Conservation (phyloP, 768 basidiomycete genomes). For the Naganishia onofrii region DNA sequence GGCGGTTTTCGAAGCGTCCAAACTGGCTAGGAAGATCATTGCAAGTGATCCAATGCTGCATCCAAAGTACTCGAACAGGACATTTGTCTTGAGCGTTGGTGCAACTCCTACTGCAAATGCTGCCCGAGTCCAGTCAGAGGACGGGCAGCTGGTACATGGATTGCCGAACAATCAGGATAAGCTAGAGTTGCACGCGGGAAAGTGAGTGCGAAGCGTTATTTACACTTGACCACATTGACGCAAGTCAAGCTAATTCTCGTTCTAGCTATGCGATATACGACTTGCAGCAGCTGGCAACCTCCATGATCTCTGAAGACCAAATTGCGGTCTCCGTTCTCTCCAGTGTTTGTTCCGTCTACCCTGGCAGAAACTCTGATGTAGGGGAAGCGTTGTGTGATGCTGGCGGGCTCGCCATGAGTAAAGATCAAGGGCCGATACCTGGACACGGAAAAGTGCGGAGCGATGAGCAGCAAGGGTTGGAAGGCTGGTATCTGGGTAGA, state of each 20-base stretch:
- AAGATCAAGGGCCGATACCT: slow-evolving; percentile 72
- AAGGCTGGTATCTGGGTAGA: slow-evolving; percentile 50
- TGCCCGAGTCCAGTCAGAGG: slow-evolving; percentile 49
- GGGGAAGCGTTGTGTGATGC: slow-evolving; percentile 66
- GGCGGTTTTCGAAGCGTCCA: slow-evolving; percentile 66
- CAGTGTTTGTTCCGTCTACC: slow-evolving; percentile 76
- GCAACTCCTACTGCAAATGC: slow-evolving; percentile 86
- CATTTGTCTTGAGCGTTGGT: slow-evolving; percentile 72
- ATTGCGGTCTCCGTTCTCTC: slow-evolving; percentile 70
- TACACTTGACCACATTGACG: not conserved
- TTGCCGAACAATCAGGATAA: slow-evolving; percentile 30
- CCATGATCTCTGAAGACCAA: slow-evolving; percentile 59
- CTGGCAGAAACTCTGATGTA: slow-evolving; percentile 59
- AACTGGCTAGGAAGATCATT: slow-evolving; percentile 55
- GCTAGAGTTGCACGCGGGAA: slow-evolving; percentile 68
- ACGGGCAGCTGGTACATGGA: not conserved
- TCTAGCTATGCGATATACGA: slow-evolving; percentile 59
- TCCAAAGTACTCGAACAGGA: slow-evolving; percentile 42
- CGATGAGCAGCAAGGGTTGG: slow-evolving; percentile 59
- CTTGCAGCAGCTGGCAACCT: slow-evolving; percentile 76
- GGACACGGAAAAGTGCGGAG: slow-evolving; percentile 68
- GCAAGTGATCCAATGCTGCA: slow-evolving; percentile 39
- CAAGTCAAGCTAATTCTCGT: too few relatives aligned
- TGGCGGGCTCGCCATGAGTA: slow-evolving; percentile 81
- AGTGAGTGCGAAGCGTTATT: slow-evolving; percentile 7